Evolutionary conservation across 2,329 filamentous ascomycete species (phyloP), one percentile per base, ranked within the genome.

Genomic region (Microsporum ferrugineum): DNA sequence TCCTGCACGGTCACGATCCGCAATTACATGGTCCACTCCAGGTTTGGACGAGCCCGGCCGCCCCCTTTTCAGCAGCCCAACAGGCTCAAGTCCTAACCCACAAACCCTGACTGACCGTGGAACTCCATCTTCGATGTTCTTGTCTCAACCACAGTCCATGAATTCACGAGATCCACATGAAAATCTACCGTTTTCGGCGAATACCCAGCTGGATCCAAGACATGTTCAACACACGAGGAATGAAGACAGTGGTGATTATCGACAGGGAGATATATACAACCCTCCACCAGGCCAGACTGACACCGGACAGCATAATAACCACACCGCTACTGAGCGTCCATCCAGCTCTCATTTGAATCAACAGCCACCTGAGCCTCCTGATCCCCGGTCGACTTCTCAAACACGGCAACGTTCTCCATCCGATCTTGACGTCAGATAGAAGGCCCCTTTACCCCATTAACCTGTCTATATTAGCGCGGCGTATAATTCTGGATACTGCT

Each of bases 21-120:
- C 78, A 38, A 75, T 80, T 57, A 79, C 80, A 1, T 85, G 82
- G 81, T 80, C 76, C n/a, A 76, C 79, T 2, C 71, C 73, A 29
- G 60, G 33, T 33, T 5, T 39, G 23, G 60, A 61, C 29, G 59
- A 61, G 47, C 45, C 43, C 14, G 41, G 17, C 34, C 55, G 39
- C 12, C 55, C 55, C 12, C n/a, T 57, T 10, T 43, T 43, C 14
- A 57, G 36, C 17, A 39, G 34, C 27, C 55, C 36, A 12, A 43
- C 36, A 23, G 41, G 17, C 34, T 49, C 57, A 41, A 51, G 57
- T 6, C 43, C 57, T 6, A 59, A 49, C 23, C 34, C 36, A 6
- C 51, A 55, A 7, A 5, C 51, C 33, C 51, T 55, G 6, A 55
- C 51, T 8, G 51, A 55, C 7, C 51, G 31, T 2, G 51, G n/a